Evolutionary conservation across 1,284 basidiomycete species (phyloP), one percentile per base, ranked within the genome.

Genomic region (Papiliotrema terrestris): DNA sequence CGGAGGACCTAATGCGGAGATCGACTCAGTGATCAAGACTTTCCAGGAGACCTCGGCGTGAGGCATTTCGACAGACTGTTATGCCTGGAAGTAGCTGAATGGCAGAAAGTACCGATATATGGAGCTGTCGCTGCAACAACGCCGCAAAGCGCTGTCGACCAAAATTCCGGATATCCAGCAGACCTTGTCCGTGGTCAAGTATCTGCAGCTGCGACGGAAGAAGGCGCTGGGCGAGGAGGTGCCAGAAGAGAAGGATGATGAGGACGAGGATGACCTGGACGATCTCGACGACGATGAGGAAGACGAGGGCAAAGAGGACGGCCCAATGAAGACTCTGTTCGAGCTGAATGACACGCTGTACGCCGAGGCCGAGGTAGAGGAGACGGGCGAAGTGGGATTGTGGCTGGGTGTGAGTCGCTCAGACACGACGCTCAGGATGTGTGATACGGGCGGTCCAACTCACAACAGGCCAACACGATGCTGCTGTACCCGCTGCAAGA

Each of bases 111-210:
- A 98, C 81, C 88, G 91, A 57, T 96, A 95, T 78, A 98, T 98
- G 95, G 95, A 98, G 68, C 80, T 85, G 36, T 94, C 87, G 70
- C 81, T 95, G 46, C 81, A 86, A 14, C 88, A 92, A 72, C 83
- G 93, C 45, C 82, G 88, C 50, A 81, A 83, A 54, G 86, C 87
- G 1, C 80, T 98, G 5, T 87, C 91, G 65, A 89, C 91, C 60
- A 98, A 98, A 82, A 94, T 98, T 46, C 95, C 95, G 0, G 96
- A 98, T 75, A 94, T 98, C 68, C 84, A 85, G 68, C 93, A 95
- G 78, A 98, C 94, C 1, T 78, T 98, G 45, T 80, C 82, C 55
- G 96, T 98, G 83, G 91, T 98, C 29, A 84, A 88, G 67, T 89
- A 84, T 69, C 75, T 98, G 44, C 85, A 86, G 60, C 84, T 87